Evolutionary conservation across 768 basidiomycete genomes (phyloP), one percentile per base, ranked within the genome.

Genomic region (Pleurotus pulmonarius): DNA sequence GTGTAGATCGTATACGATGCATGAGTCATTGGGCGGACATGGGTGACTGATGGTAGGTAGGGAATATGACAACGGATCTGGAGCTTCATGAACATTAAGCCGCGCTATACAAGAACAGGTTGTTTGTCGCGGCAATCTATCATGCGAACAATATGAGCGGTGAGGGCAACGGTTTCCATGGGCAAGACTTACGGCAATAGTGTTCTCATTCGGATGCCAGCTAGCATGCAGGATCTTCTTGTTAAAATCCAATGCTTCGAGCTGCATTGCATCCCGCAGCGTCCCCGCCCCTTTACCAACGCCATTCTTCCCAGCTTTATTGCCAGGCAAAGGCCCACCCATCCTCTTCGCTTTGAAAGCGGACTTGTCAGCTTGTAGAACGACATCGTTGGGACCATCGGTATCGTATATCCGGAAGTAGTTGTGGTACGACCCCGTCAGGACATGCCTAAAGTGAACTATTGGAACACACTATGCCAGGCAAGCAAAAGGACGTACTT

Each of bases 281-380:
- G 80, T 81, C 49, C 85, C 83, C 39, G 81, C 78, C 65, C 90
- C 85, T 41, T 39, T 39, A 15, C 51, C 51, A 34, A 82, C 76
- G 11, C 94, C 93, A 70, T 94, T 86, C 83, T 89, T 88, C 64
- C 81, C 66, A 46, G 80, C 75, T 70, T 90, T 89, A 65, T 81
- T 84, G 39, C 83, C 85, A n/a, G 85, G 83, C 55, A 87, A 66
- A 7, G 88, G 86, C 2, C 90, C 94, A 11, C 95, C 94, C 55
- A 97, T 91, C 82, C 98, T 99, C 87, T 98, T 99, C 48, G 92
- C 93, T 73, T 98, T 98, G 79, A 99, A 99, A 5, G 96, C 95
- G 13, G 94, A 95, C 73, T 99, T 99, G 78, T 99, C 97, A 1
- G 97, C 97, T 73, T 98, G 97, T 56, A 99, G 75, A 11, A 98